Evolutionary conservation across 306 rosid genomes (phyloP).

Genomic region (Rosa persica): DNA sequence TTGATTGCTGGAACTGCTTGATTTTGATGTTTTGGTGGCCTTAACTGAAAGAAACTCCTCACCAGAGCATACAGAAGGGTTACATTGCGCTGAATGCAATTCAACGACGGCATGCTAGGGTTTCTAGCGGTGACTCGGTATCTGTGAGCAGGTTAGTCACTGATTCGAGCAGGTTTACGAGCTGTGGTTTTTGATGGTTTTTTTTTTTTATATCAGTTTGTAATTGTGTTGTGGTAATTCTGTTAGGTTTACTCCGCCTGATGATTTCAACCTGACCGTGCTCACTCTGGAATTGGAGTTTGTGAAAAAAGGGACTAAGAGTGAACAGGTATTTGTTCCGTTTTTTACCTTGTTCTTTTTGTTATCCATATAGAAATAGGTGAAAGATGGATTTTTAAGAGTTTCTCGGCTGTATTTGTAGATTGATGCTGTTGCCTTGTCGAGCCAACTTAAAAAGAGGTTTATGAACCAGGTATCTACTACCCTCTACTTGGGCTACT

Average conservation of each 20-base stretch:
- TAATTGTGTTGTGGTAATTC: constrained; percentile 9
- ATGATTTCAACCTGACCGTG: constrained; percentile 67
- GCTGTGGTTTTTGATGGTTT: constrained; percentile 3
- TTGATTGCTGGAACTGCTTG: background rate
- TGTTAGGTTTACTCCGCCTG: constrained; percentile 79
- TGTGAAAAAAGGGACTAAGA: constrained; percentile 65
- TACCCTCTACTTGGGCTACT: background rate
- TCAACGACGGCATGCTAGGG: constrained; percentile 78
- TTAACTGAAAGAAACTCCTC: constrained; percentile 73
- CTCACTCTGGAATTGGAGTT: constrained; percentile 87
- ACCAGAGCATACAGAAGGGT: constrained; percentile 55
- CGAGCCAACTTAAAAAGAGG: constrained; percentile 65
- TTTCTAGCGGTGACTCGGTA: constrained; percentile 65
- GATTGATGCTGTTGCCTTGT: constrained; percentile 83
- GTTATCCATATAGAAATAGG: background rate
- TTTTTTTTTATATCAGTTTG: background rate
- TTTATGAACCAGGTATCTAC: constrained; percentile 66
- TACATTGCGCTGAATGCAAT: constrained; percentile 77
- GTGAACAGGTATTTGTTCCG: constrained; percentile 62
- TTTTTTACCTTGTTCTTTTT: background rate
- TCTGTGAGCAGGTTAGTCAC: constrained; percentile 52
- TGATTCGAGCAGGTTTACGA: background rate
- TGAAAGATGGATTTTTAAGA: constrained; percentile 1
- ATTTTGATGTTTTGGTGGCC: constrained; percentile 31
- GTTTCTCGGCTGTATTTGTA: constrained; percentile 31